phyloP scores from a whole-genome alignment of 2,329 filamentous ascomycete species.

The Fusarium mundagurra region DNA sequence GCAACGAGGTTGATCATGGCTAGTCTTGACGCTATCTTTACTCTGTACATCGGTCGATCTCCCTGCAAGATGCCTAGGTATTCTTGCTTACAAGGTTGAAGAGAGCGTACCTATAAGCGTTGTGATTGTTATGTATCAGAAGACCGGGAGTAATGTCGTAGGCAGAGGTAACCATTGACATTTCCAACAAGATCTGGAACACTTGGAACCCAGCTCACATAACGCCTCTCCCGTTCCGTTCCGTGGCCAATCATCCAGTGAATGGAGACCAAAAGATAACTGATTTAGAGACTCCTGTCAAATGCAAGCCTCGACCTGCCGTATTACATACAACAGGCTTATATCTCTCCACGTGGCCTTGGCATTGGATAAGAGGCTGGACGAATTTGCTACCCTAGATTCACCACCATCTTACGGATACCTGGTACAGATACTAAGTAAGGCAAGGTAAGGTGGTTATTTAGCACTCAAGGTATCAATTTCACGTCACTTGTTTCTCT shows the following conservation, averaged over 20 bases:
- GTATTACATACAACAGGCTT: neutral
- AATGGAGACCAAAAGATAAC: neutral
- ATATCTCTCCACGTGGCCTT: constrained; percentile 37
- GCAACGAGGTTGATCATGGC: constrained; percentile 13
- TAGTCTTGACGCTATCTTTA: constrained; percentile 31
- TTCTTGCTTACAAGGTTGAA: neutral
- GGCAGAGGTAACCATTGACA: neutral
- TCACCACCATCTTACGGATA: neutral
- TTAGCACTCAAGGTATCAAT: neutral
- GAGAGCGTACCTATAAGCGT: neutral
- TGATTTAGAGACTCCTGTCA: neutral
- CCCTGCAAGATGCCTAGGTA: neutral
- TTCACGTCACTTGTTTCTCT: neutral
- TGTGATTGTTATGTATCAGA: constrained; percentile 1
- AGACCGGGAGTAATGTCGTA: neutral
- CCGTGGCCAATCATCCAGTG: constrained; percentile 2
- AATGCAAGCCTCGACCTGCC: constrained; percentile 14
- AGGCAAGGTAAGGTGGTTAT: neutral
- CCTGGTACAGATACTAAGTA: neutral
- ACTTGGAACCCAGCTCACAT: neutral
- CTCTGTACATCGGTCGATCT: constrained; percentile 31
- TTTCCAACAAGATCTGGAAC: neutral
- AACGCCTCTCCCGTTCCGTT: constrained; percentile 33
- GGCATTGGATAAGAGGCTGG: constrained; percentile 32
- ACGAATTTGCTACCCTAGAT: constrained; percentile 1